Evolutionary conservation across 176 grass and related monocot genomes (phyloP).

Genomic region (Avena eriantha): DNA sequence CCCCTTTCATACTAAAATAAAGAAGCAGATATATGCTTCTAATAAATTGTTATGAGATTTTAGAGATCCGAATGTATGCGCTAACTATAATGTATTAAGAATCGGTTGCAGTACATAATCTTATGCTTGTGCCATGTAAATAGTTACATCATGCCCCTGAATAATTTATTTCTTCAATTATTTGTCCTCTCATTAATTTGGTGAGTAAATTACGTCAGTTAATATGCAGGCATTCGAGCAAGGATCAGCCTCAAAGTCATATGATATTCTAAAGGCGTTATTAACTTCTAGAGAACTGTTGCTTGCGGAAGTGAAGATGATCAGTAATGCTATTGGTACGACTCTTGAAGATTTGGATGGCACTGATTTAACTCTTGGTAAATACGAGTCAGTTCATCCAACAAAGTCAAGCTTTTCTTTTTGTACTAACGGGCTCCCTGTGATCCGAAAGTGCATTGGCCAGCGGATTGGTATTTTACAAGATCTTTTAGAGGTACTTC

Average conservation of each 20-base stretch:
- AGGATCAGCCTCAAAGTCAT: constrained; percentile 56
- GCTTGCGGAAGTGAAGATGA: constrained; percentile 71
- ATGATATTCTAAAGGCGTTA: constrained; percentile 69
- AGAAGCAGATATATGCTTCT: not conserved
- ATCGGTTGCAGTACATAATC: not conserved
- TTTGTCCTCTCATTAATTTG: not conserved
- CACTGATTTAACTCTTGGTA: constrained; percentile 67
- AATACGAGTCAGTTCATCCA: constrained; percentile 65
- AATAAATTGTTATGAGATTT: constrained; percentile 16
- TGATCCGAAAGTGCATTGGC: constrained; percentile 52
- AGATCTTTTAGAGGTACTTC: constrained; percentile 76
- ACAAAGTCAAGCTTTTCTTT: constrained; percentile 52
- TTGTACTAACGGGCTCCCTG: constrained; percentile 41
- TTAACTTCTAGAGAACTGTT: constrained; percentile 77
- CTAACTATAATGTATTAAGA: constrained; percentile 11
- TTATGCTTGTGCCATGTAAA: not conserved
- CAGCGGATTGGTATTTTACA: constrained; percentile 63
- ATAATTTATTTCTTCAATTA: not conserved
- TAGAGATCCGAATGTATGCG: not conserved
- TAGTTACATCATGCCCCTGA: not conserved
- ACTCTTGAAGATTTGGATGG: constrained; percentile 64
- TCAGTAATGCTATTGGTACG: constrained; percentile 71
- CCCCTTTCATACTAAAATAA: not conserved
- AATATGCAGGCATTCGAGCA: constrained; percentile 53
- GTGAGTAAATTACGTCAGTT: constrained; percentile 34